Percentiles rank a stretch among this genome's conserved stretches.
phyloP scores from a whole-genome alignment of 306 rosid species.

The Citrullus amarus region DNA sequence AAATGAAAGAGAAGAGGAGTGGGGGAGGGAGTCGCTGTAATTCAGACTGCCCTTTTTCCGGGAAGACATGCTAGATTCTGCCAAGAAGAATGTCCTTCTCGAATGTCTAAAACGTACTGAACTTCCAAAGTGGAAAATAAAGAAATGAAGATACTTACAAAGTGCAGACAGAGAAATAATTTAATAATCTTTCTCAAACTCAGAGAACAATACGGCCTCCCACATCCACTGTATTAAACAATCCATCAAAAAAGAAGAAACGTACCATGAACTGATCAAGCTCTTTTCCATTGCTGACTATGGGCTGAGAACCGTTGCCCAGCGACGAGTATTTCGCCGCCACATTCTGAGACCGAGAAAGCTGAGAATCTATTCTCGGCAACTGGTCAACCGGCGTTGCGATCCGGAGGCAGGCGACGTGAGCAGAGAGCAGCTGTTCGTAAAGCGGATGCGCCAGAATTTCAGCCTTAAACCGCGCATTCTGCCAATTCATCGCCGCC shows the following conservation, averaged over 20 bases:
- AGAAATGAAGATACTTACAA: not conserved
- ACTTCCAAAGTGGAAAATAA: not conserved
- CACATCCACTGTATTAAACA: not conserved
- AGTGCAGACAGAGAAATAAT: not conserved
- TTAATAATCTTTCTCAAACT: not conserved
- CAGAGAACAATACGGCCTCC: not conserved
- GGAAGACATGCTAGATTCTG: not conserved
- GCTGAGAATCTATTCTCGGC: conserved; percentile 90
- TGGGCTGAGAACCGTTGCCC: conserved; percentile 27
- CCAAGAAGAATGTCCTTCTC: not conserved
- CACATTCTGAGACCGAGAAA: conserved; percentile 85
- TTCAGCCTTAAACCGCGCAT: conserved; percentile 56
- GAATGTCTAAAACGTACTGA: not conserved
- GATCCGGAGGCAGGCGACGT: conserved; percentile 75
- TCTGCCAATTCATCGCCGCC: conserved; percentile 62
- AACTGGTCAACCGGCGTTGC: conserved; percentile 97
- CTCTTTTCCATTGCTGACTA: conserved; percentile 61
- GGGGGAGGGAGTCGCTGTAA: not conserved
- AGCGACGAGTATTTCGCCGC: conserved; percentile 74
- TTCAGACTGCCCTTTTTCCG: not conserved
- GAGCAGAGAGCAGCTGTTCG: conserved; percentile 76
- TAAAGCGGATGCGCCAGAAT: conserved; percentile 77
- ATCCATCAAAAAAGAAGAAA: not conserved
- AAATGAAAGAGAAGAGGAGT: not conserved
- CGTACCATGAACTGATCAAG: conserved; percentile 95